Percentiles rank a stretch among this genome's conserved stretches.
Conservation (phyloP, 371 early-diverging fungal species). For the Mucor sp. region DNA sequence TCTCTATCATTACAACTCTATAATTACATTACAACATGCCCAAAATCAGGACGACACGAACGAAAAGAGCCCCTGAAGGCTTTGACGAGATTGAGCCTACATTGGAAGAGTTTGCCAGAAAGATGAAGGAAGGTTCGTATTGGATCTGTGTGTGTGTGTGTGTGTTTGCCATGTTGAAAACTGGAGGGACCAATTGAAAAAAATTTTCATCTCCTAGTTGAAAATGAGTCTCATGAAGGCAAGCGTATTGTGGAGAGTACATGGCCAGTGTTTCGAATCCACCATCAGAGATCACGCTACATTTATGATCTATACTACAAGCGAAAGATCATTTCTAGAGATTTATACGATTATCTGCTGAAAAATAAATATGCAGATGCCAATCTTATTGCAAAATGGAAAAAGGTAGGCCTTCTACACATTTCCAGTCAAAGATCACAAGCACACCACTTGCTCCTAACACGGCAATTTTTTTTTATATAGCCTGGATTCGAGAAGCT, state of each 20-base stretch:
- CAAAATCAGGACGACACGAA: slow-evolving; percentile 74
- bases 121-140: slow-evolving; percentile 91
- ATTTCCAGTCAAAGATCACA: background rate
- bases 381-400: slow-evolving; percentile 98
- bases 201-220: slow-evolving; percentile 63
- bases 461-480: no score
- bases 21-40: slow-evolving; percentile 58
- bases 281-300: slow-evolving; percentile 96
- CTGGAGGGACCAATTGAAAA: background rate
- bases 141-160: background rate
- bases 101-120: slow-evolving; percentile 85
- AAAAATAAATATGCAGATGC: slow-evolving; percentile 93
- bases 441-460: no score
- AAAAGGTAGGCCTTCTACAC: slow-evolving; percentile 66
- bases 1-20: background rate
- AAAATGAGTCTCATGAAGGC: slow-evolving; percentile 94
- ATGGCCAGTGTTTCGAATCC: slow-evolving; percentile 97
- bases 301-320: slow-evolving; percentile 95
- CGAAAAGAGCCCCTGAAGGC: slow-evolving; percentile 91
- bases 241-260: slow-evolving; percentile 92
- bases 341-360: slow-evolving; percentile 90
- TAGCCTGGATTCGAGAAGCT: slow-evolving; percentile 97
- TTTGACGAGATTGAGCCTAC: slow-evolving; percentile 97
- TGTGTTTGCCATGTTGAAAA: no score
- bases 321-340: slow-evolving; percentile 90